These are phyloP conservation scores for Pythium scleroteichum DNA, from an alignment of 352 stramenopile genomes.

Conservation along the genomic window DNA sequence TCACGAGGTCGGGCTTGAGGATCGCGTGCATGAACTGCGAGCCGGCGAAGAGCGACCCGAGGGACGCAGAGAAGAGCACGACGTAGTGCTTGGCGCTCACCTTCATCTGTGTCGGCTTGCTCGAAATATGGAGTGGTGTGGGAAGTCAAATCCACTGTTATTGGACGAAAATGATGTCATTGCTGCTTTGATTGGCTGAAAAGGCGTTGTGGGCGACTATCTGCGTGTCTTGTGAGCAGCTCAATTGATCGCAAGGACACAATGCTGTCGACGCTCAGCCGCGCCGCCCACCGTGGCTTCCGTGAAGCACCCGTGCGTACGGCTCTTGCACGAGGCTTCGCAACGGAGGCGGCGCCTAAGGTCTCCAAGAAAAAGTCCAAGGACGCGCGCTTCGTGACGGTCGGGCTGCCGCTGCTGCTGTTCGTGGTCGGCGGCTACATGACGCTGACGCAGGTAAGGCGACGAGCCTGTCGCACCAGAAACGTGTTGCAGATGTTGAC, in stretches of 20 bases:
- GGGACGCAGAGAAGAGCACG: slow-evolving; percentile 62
- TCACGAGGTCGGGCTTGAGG: slow-evolving; percentile 79
- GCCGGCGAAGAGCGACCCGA: slow-evolving; percentile 82
- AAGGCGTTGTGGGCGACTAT: neutral
- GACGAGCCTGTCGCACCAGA: neutral
- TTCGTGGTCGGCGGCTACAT: slow-evolving; percentile 82
- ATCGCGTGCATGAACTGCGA: slow-evolving; percentile 84
- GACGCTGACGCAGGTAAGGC: slow-evolving; percentile 65
- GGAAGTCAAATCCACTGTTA: too few relatives aligned
- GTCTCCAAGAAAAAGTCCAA: slow-evolving; percentile 53
- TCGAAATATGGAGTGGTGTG: slow-evolving; percentile 17
- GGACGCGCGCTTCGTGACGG: slow-evolving; percentile 60
- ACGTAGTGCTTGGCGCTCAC: slow-evolving; percentile 77
- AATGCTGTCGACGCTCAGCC: neutral
- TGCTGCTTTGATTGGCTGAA: slow-evolving; percentile 23
- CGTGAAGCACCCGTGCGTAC: neutral
- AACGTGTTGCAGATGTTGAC: neutral
- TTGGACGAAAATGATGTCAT: too few relatives aligned
- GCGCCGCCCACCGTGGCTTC: neutral
- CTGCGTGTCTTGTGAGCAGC: neutral
- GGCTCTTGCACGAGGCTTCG: slow-evolving; percentile 2
- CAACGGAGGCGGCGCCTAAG: slow-evolving; percentile 2
- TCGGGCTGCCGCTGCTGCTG: slow-evolving; percentile 76
- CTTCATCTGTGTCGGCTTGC: slow-evolving; percentile 39
- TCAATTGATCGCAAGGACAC: neutral